Conservation (phyloP, 352 stramenopile genomes). For the Globisporangium carolinianum region DNA sequence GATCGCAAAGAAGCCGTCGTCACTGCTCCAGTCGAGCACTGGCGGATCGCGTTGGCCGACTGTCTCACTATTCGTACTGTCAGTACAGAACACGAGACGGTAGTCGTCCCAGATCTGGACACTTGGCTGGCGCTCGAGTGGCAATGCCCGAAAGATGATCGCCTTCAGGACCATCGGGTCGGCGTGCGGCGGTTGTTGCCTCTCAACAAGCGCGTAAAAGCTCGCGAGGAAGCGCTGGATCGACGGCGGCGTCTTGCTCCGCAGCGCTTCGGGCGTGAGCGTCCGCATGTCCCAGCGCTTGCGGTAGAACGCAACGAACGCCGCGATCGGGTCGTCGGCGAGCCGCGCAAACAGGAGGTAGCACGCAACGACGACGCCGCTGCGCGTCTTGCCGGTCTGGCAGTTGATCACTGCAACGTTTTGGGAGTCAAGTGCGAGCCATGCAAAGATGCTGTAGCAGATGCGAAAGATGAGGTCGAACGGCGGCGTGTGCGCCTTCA, state of each 20-base stretch:
- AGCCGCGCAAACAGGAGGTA: constrained; percentile 88
- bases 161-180: constrained; percentile 70
- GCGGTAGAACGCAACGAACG: constrained; percentile 90
- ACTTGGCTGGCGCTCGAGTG: constrained; percentile 65
- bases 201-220: constrained; percentile 56
- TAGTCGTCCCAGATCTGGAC: constrained; percentile 85
- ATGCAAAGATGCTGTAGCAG: constrained; percentile 92
- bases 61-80: constrained; percentile 11
- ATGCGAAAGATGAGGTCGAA: constrained; percentile 86
- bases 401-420: constrained; percentile 89
- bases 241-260: constrained; percentile 64
- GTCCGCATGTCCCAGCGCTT: constrained; percentile 72
- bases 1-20: constrained; percentile 76
- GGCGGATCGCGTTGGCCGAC: constrained; percentile 19
- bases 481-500: constrained; percentile 78
- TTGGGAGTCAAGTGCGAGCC: constrained; percentile 68
- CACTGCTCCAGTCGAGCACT: constrained; percentile 71
- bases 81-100: constrained; percentile 58
- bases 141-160: constrained; percentile 64
- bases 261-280: constrained; percentile 51
- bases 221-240: constrained; percentile 64
- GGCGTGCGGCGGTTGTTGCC: constrained; percentile 46
- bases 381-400: constrained; percentile 90
- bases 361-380: constrained; percentile 89
- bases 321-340: constrained; percentile 62